Evolutionary conservation across 108 stramenopile species (phyloP).

Genomic region (Cylindrotheca fusiformis): DNA sequence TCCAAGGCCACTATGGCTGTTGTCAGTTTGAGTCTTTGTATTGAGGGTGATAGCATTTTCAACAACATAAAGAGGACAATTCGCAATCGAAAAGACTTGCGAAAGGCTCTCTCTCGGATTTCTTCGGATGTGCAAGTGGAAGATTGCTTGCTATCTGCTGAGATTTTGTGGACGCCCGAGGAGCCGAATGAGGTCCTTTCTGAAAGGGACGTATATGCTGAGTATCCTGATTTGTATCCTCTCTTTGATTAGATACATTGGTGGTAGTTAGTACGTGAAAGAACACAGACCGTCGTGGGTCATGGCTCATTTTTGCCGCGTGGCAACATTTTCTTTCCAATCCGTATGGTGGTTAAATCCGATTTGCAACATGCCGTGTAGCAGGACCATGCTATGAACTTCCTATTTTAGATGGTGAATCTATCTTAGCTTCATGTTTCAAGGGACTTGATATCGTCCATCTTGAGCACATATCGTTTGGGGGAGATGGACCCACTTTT

Average conservation of each 20-base stretch:
- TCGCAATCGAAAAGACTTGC: slow-evolving; percentile 35
- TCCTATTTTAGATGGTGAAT: no score
- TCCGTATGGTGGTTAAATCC: no score
- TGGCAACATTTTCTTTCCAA: no score
- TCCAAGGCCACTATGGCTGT: slow-evolving; percentile 52
- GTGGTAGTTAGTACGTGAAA: no score
- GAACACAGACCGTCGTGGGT: no score
- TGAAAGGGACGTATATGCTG: slow-evolving; percentile 17
- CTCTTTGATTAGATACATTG: slow-evolving; percentile 3
- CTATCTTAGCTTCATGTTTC: no score
- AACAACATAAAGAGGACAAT: slow-evolving; percentile 10
- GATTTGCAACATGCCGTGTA: no score
- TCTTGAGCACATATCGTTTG: no score
- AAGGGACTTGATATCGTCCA: no score
- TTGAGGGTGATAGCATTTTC: slow-evolving; percentile 49
- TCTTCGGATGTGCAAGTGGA: slow-evolving; percentile 53
- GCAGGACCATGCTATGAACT: no score
- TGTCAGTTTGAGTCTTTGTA: slow-evolving; percentile 48
- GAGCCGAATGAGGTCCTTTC: slow-evolving; percentile 33
- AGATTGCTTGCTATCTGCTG: slow-evolving; percentile 52
- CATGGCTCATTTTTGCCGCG: no score
- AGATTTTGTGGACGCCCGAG: slow-evolving; percentile 66
- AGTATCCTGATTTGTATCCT: slow-evolving; percentile 24
- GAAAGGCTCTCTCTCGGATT: slow-evolving; percentile 47
- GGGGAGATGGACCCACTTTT: no score